phyloP scores from a whole-genome alignment of 1,139 yeast genomes.

The Kluyveromyces sp. region DNA sequence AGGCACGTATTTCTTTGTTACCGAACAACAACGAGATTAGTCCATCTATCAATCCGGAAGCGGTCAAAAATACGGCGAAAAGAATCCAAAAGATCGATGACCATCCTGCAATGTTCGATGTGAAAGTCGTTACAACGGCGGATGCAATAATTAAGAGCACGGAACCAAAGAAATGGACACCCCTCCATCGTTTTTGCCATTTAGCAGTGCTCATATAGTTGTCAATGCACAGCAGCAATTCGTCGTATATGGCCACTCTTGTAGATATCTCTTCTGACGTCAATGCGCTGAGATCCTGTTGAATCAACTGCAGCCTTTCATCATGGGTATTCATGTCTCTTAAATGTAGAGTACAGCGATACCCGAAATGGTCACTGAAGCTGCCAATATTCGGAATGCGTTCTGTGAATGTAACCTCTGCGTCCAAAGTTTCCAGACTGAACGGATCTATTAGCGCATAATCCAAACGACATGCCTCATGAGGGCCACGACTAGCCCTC shows the following conservation, averaged over 20 bases:
- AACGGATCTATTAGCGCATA: slow-evolving; percentile 70
- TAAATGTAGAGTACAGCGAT: slow-evolving; percentile 48
- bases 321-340: slow-evolving; percentile 11
- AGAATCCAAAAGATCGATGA: slow-evolving; percentile 53
- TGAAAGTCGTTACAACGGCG: slow-evolving; percentile 55
- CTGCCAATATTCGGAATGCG: slow-evolving; percentile 56
- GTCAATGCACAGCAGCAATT: slow-evolving; percentile 48
- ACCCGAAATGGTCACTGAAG: slow-evolving; percentile 91
- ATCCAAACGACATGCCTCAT: slow-evolving; percentile 86
- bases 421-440: slow-evolving; percentile 46
- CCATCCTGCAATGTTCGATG: slow-evolving; percentile 49
- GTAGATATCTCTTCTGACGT: slow-evolving; percentile 13
- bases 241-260: slow-evolving; percentile 43
- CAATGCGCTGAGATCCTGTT: not conserved
- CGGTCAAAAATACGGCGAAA: slow-evolving; percentile 44
- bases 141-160: slow-evolving; percentile 44
- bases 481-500: slow-evolving; percentile 54
- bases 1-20: slow-evolving; percentile 66
- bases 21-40: slow-evolving; percentile 75
- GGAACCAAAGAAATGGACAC: slow-evolving; percentile 56
- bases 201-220: slow-evolving; percentile 49
- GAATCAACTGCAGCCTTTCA: slow-evolving; percentile 7
- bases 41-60: slow-evolving; percentile 71
- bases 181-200: slow-evolving; percentile 60
- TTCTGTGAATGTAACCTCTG: slow-evolving; percentile 70